phyloP scores from a whole-genome alignment of 176 grass and related monocot genomes.

The Themeda triandra region DNA sequence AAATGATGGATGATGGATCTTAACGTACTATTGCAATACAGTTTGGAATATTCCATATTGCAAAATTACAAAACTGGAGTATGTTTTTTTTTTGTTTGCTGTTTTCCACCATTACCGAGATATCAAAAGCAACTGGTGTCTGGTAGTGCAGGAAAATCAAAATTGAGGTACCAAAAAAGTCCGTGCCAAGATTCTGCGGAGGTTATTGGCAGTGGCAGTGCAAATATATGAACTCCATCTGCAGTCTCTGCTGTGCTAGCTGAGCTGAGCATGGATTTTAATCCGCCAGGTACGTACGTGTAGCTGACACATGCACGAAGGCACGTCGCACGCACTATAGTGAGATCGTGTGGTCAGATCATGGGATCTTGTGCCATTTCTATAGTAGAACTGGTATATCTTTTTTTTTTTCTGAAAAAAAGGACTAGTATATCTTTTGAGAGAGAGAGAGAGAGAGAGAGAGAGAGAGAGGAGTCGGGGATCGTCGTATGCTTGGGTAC shows the following conservation, averaged over 20 bases:
- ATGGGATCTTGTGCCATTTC: constrained; percentile 15
- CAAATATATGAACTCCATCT: too few species aligned
- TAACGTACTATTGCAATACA: constrained; percentile 22
- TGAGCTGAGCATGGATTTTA: neutral
- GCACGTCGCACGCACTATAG: neutral
- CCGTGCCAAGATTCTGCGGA: constrained; percentile 5
- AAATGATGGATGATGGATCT: neutral
- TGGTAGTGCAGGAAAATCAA: neutral
- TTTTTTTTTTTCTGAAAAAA: too few species aligned
- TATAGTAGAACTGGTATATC: too few species aligned
- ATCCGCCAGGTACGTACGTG: neutral
- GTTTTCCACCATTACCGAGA: constrained; percentile 23
- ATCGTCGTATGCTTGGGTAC: too few species aligned
- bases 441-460: too few species aligned
- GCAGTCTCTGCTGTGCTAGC: neutral
- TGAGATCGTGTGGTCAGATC: constrained; percentile 22
- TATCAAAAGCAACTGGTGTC: neutral
- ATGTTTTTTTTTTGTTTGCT: too few species aligned
- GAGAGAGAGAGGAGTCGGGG: too few species aligned
- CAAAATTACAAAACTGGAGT: neutral
- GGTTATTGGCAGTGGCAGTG: neutral
- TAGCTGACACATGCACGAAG: neutral
- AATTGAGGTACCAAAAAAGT: neutral
- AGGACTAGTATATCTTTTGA: too few species aligned
- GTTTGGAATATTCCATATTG: constrained; percentile 27